Conservation (phyloP, 1,284 basidiomycete genomes). For the Leccinum olivaceoglutinosum region DNA sequence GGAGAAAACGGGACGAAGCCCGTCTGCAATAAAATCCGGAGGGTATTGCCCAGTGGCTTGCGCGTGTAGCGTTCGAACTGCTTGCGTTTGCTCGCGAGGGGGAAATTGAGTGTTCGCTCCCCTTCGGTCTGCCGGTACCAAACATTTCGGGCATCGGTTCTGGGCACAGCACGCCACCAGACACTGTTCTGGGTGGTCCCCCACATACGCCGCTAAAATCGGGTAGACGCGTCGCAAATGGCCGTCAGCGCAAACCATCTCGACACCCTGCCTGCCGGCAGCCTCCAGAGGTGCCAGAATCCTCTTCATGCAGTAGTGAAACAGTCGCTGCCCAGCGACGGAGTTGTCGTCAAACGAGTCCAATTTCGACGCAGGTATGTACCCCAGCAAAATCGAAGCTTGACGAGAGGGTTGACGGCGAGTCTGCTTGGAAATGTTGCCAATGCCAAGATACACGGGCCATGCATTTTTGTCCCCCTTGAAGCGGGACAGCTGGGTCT, state of each 20-base stretch:
- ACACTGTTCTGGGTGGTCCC: not conserved
- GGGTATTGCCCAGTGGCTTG: not conserved
- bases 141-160: slow-evolving; percentile 16
- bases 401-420: not conserved
- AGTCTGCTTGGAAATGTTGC: not conserved
- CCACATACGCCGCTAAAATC: slow-evolving; percentile 13
- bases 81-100: not conserved
- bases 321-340: not conserved
- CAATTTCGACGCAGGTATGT: not conserved
- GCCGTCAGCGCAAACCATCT: not conserved
- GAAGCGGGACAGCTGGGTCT: not conserved
- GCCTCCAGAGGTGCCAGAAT: not conserved
- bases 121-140: not conserved
- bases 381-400: not conserved
- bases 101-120: not conserved
- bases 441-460: not conserved
- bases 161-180: slow-evolving; percentile 19
- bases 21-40: not conserved
- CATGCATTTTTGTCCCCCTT: not conserved
- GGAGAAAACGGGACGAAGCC: not conserved
- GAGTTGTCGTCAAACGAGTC: not conserved
- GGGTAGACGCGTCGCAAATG: slow-evolving; percentile 10
- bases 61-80: not conserved
- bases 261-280: not conserved
- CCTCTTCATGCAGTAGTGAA: not conserved